A percentile compares a stretch with the other conserved stretches of the same genome.
Conservation (phyloP, 352 stramenopile genomes). For the Pythium phragmitis region DNA sequence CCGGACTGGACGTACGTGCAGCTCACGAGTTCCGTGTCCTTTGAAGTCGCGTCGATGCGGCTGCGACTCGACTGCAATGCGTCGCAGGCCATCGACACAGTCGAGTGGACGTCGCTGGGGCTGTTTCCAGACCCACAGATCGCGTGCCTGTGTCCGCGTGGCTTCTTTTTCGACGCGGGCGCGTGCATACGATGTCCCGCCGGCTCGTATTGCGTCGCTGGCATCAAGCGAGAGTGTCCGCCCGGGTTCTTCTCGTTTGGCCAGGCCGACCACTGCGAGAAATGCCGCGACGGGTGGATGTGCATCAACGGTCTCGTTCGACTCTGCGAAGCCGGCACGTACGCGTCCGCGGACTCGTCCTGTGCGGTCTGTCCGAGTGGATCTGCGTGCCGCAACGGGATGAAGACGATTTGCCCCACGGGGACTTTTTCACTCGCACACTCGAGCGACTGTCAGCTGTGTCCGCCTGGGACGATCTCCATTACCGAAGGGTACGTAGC, state of each 20-base stretch:
- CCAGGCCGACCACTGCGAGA: conserved; percentile 47
- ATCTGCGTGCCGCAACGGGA: conserved; percentile 60
- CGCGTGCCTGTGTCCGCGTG: conserved; percentile 53
- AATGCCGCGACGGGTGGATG: conserved; percentile 62
- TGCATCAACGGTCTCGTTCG: conserved; percentile 51
- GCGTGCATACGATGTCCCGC: conserved; percentile 52
- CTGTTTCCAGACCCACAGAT: conserved; percentile 56
- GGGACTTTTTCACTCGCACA: conserved; percentile 45
- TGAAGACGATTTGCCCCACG: conserved; percentile 37
- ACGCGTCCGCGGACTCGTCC: conserved; percentile 33
- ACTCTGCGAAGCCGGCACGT: conserved; percentile 59
- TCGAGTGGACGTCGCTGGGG: conserved; percentile 55
- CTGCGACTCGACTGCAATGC: conserved; percentile 47
- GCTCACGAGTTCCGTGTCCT: conserved; percentile 26
- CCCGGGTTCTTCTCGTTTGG: conserved; percentile 60
- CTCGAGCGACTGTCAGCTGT: conserved; percentile 52
- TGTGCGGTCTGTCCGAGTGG: conserved; percentile 48
- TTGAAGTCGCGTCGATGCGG: conserved; percentile 36
- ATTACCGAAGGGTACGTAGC: conserved; percentile 34
- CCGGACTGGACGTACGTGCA: conserved; percentile 17
- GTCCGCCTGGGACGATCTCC: conserved; percentile 58
- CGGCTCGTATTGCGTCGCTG: conserved; percentile 54
- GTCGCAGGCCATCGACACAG: conserved; percentile 23
- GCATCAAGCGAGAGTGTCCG: conserved; percentile 49
- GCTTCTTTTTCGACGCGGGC: conserved; percentile 47